Evolutionary conservation across 768 basidiomycete species (phyloP).

Genomic region (Mycena vitilis): DNA sequence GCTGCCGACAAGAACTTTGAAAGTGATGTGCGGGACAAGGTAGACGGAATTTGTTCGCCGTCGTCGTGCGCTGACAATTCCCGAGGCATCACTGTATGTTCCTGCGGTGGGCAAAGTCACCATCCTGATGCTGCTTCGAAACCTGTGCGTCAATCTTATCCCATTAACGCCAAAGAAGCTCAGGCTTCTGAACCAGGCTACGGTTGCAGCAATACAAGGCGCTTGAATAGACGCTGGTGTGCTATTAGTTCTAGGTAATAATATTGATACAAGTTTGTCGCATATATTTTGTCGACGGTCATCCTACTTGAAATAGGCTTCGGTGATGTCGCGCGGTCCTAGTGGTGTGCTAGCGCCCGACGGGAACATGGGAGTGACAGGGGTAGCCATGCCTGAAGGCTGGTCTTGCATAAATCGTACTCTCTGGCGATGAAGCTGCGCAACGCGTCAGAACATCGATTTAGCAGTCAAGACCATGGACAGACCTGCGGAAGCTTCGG

Average conservation of each 20-base stretch:
- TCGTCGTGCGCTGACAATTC: conserved; percentile 3
- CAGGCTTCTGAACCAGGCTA: conserved; percentile 49
- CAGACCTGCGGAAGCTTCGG: conserved; percentile 96
- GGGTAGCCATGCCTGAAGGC: conserved; percentile 74
- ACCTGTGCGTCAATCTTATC: conserved; percentile 71
- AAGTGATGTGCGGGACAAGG: conserved; percentile 91
- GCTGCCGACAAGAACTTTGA: conserved; percentile 98
- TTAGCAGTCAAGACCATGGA: neutral
- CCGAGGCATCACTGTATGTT: conserved; percentile 91
- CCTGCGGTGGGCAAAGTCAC: conserved; percentile 99
- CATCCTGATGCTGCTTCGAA: conserved; percentile 96
- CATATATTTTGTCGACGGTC: neutral
- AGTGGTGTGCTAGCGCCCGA: conserved; percentile 62
- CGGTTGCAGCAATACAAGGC: conserved; percentile 65
- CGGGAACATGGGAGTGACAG: conserved; percentile 67
- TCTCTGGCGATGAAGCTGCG: conserved; percentile 83
- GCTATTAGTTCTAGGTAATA: conserved; percentile 29
- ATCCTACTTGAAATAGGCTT: conserved; percentile 49
- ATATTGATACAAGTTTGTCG: conserved; percentile 35
- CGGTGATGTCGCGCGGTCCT: conserved; percentile 55
- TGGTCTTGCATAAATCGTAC: conserved; percentile 80
- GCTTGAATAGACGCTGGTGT: conserved; percentile 4
- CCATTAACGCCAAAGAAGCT: neutral
- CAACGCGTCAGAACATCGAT: conserved; percentile 21
- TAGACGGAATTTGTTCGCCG: conserved; percentile 42